phyloP scores from a whole-genome alignment of 2,329 filamentous ascomycete genomes.

The Talaromyces pinophilus region DNA sequence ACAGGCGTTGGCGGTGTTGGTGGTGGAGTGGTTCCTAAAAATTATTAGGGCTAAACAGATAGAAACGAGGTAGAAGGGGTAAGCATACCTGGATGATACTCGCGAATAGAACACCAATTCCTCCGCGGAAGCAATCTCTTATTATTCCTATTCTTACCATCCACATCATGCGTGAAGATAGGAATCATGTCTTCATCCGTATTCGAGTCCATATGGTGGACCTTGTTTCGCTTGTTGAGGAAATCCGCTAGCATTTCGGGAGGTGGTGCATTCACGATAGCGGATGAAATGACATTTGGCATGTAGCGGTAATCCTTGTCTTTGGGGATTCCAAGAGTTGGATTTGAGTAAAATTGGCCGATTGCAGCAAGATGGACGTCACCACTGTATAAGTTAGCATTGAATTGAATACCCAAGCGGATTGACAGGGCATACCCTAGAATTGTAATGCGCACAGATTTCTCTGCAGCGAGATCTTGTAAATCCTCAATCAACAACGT shows the following conservation, averaged over 20 bases:
- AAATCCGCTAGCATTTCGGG: slow-evolving; percentile 86
- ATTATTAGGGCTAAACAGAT: slow-evolving; percentile 35
- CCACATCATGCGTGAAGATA: slow-evolving; percentile 84
- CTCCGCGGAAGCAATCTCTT: slow-evolving; percentile 82
- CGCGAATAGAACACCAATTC: slow-evolving; percentile 92
- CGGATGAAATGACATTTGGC: slow-evolving; percentile 91
- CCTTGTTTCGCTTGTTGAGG: slow-evolving; percentile 86
- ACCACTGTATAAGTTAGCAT: slow-evolving; percentile 57
- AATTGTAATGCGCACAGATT: slow-evolving; percentile 87
- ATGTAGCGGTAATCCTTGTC: slow-evolving; percentile 95
- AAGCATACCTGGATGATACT: slow-evolving; percentile 70
- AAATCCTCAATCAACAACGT: slow-evolving; percentile 85
- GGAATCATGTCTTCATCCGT: slow-evolving; percentile 97
- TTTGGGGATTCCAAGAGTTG: slow-evolving; percentile 77
- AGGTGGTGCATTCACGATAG: slow-evolving; percentile 89
- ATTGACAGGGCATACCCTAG: slow-evolving; percentile 58
- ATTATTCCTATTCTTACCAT: slow-evolving; percentile 87
- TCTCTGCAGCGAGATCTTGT: slow-evolving; percentile 89
- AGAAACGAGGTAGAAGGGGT: too few relatives aligned
- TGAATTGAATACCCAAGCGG: not conserved
- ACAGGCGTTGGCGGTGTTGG: slow-evolving; percentile 60
- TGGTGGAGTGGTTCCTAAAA: slow-evolving; percentile 71
- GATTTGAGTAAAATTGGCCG: slow-evolving; percentile 92
- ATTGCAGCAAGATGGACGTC: slow-evolving; percentile 92
- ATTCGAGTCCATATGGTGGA: slow-evolving; percentile 64